Base-by-base conservation (phyloP, 176 grass and related monocot genomes). In the Triticum timopheevii region DNA sequence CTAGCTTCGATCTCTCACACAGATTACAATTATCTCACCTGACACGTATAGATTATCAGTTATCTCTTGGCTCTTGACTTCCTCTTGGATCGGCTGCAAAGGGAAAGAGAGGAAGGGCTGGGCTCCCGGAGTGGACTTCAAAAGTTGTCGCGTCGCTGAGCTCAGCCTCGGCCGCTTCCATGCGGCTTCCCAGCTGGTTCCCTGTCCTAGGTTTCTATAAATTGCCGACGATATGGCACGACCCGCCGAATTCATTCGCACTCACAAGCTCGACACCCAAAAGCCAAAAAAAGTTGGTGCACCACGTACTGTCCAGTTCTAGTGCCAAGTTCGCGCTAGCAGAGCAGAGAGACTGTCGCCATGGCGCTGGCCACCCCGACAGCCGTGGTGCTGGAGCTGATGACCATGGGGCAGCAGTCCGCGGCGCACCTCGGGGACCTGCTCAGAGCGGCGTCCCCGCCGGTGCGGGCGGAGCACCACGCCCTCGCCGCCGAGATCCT, bases 401-500 rank as follows among this genome's bases (percentile, higher is more conserved):
- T 91, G 90, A 78, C 82, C 13, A 84, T 81, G 90, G 90, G 82
- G 13, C 77, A 82, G 77, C 69, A 88, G 63, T 85, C 86, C 13
- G 86, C 90, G n/a, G 52, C 31, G 81, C 76, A 85, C 82, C 86
- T 91, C 70, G 20, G 17, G 10, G 86, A 87, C 10, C 86, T 91
- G 19, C 54, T 91, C 86, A 42, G 54, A 17, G 12, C 76, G 1
- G 22, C 82, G 8, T 84, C 76, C 10, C 85, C 85, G 28, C 7
- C 49, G 3, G 17, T 4, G 49, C 56, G 19, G 9, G 24, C 8
- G 6, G 70, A 80, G 52, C 82, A 62, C 31, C 90, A 78, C 69
- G 90, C 80, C 19, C 82, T 91, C 71, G 64, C 90, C 39, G 77
- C 81, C 12, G 86, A 91, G 90, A 88, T 91, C 70, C 77, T 85